Percentiles rank a stretch among this genome's conserved stretches.
Conservation (phyloP, 495 filamentous ascomycete genomes). For the Neurospora tetraspora region DNA sequence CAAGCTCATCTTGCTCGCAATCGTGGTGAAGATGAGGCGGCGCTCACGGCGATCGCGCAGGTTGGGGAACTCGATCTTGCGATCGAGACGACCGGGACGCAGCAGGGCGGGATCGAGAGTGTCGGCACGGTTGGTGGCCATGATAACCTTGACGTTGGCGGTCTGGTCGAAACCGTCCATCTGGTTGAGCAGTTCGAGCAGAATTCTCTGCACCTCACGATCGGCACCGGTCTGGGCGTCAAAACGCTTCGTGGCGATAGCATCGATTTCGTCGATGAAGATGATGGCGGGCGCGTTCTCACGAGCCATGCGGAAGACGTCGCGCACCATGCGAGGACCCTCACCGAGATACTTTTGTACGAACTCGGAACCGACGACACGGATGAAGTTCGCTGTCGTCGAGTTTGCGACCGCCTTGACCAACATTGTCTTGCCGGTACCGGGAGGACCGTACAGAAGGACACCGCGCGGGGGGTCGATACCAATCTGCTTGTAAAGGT, state of each 20-base stretch:
- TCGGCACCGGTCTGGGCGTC: conserved; percentile 97
- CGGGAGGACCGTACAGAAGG: conserved; percentile 88
- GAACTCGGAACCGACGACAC: conserved; percentile 95
- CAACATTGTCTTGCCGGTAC: conserved; percentile 97
- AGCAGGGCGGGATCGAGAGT: conserved; percentile 91
- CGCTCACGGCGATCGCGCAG: conserved; percentile 87
- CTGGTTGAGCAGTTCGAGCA: conserved; percentile 94
- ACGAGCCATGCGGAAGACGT: conserved; percentile 97
- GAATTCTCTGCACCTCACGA: conserved; percentile 93
- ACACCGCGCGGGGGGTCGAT: conserved; percentile 97
- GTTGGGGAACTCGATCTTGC: conserved; percentile 96
- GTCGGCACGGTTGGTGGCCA: conserved; percentile 97
- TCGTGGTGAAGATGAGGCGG: conserved; percentile 90
- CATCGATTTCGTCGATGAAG: conserved; percentile 99
- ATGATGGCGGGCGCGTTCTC: conserved; percentile 98
- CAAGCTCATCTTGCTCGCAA: conserved; percentile 92
- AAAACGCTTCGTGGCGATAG: conserved; percentile 97
- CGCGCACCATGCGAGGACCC: conserved; percentile 95
- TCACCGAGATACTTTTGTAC: conserved; percentile 98
- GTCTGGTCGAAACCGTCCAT: conserved; percentile 99
- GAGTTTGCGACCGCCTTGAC: conserved; percentile 98
- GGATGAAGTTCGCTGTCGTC: conserved; percentile 96
- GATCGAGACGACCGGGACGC: conserved; percentile 86
- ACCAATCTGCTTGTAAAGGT: conserved; percentile 96
- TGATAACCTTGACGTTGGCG: conserved; percentile 98